phyloP scores from a whole-genome alignment of 305 asterid genomes.

The Solanum hybrid region DNA sequence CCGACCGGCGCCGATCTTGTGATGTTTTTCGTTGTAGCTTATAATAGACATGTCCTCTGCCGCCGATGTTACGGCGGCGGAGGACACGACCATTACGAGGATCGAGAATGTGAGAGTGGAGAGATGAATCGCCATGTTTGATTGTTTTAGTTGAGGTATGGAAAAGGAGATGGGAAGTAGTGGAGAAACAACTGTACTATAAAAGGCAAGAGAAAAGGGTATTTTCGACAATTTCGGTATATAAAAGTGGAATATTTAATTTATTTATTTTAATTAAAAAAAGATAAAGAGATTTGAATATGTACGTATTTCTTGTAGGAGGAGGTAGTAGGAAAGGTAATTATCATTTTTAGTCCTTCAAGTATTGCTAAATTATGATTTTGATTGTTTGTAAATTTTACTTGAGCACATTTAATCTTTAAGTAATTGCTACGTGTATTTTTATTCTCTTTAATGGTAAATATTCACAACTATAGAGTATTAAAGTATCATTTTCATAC shows the following conservation, averaged over 20 bases:
- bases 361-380: neutral
- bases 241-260: neutral
- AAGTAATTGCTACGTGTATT: neutral
- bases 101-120: constrained; percentile 8
- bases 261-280: neutral
- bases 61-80: constrained; percentile 10
- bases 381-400: neutral
- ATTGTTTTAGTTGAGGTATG: neutral
- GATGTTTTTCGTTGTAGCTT: constrained; percentile 31
- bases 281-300: neutral
- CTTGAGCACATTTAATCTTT: neutral
- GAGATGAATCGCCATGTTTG: constrained; percentile 11
- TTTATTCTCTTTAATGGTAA: neutral
- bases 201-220: neutral
- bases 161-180: neutral
- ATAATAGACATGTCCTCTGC: constrained; percentile 73
- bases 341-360: neutral
- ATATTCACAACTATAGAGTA: neutral
- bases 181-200: neutral
- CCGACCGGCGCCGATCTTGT: constrained; percentile 3
- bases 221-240: neutral
- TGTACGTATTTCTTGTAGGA: neutral
- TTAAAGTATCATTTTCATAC: too few relatives aligned
- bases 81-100: constrained; percentile 4
- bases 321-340: neutral